Evolutionary conservation across 192 early-diverging fungal species (phyloP).

Genomic region (Globomyces pollinis-pini): DNA sequence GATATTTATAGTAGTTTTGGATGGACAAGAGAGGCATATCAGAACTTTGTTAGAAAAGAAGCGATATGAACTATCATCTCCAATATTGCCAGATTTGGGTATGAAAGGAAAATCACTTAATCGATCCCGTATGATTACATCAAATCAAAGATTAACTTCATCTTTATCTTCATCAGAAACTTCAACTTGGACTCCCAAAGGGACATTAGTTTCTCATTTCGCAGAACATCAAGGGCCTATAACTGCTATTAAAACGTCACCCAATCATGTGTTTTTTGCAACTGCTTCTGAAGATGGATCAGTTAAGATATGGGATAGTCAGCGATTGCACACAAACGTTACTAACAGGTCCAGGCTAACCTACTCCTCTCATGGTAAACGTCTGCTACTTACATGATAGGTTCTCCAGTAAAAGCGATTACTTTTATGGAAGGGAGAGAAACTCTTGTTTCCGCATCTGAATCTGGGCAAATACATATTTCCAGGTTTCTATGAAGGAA

Average conservation of each 20-base stretch:
- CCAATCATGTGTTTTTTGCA: slow-evolving; percentile 45
- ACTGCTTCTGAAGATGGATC: slow-evolving; percentile 41
- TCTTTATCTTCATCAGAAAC: neutral
- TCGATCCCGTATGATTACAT: neutral
- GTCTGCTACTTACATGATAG: slow-evolving; percentile 27
- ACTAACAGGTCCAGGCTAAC: slow-evolving; percentile 67
- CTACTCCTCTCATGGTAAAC: slow-evolving; percentile 52
- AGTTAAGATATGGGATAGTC: slow-evolving; percentile 45
- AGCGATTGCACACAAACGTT: slow-evolving; percentile 73
- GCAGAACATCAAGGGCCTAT: slow-evolving; percentile 65
- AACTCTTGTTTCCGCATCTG: slow-evolving; percentile 68
- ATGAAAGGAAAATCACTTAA: slow-evolving; percentile 12
- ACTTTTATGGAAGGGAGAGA: slow-evolving; percentile 72
- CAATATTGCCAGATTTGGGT: slow-evolving; percentile 32
- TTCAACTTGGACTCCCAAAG: slow-evolving; percentile 55
- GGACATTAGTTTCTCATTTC: slow-evolving; percentile 68
- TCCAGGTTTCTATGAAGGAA: too few species aligned
- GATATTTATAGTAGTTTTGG: slow-evolving; percentile 8
- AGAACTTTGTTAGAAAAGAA: slow-evolving; percentile 33
- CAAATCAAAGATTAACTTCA: neutral
- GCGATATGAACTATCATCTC: slow-evolving; percentile 29
- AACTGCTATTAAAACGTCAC: slow-evolving; percentile 34
- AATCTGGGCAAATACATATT: slow-evolving; percentile 76
- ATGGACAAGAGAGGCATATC: slow-evolving; percentile 27
- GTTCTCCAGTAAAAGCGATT: slow-evolving; percentile 65